Conservation (phyloP, 345 rosid species). For the Linum usitatissimum region DNA sequence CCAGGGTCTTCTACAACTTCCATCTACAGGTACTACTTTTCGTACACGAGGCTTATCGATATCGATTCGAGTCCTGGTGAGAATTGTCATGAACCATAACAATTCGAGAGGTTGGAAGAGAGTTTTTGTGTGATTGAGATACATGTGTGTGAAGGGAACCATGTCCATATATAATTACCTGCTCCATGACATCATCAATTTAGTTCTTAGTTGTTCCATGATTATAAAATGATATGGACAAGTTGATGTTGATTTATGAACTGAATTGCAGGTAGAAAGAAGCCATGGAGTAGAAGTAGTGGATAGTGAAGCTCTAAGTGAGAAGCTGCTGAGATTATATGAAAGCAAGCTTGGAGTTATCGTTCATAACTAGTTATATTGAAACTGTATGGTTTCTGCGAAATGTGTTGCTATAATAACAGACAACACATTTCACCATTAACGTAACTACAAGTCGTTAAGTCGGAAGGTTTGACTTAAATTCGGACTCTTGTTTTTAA, state of each 20-base stretch:
- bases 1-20: slow-evolving; percentile 37
- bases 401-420: neutral
- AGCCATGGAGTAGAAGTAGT: neutral
- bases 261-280: neutral
- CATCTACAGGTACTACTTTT: slow-evolving; percentile 40
- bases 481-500: no score
- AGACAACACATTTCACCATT: neutral
- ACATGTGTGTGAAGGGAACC: no score
- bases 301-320: neutral
- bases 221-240: neutral
- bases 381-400: neutral
- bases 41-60: no score
- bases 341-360: neutral
- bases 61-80: no score
- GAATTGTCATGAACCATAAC: no score
- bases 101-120: no score
- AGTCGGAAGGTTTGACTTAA: no score
- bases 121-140: no score
- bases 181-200: no score
- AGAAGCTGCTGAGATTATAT: neutral
- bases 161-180: no score
- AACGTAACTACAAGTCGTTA: neutral
- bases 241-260: neutral
- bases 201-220: no score
- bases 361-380: neutral